Evolutionary conservation across 2,329 filamentous ascomycete genomes (phyloP).

Genomic region (Sporothrix humicola): DNA sequence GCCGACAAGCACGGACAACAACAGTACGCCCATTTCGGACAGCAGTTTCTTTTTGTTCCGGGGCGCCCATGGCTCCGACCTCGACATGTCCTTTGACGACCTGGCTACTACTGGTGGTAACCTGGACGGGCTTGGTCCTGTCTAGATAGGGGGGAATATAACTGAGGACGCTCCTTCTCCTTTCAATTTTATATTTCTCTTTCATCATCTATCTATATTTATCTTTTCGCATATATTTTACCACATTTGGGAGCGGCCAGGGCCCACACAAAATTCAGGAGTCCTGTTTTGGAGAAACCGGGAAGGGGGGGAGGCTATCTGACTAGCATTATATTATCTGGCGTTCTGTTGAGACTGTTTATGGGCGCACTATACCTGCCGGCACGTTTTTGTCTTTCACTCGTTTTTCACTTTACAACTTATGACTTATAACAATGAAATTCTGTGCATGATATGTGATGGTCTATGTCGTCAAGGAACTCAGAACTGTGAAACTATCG

Average conservation of each 20-base stretch:
- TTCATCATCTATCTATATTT: neutral
- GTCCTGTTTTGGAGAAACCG: neutral
- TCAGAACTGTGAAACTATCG: neutral
- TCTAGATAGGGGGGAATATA: neutral
- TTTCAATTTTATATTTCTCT: neutral
- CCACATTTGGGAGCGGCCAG: neutral
- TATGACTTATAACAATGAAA: neutral
- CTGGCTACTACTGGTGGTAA: slow-evolving; percentile 38
- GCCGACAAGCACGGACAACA: slow-evolving; percentile 18
- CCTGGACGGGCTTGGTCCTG: slow-evolving; percentile 39
- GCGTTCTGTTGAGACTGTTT: neutral
- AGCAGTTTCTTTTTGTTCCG: slow-evolving; percentile 29
- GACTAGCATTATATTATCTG: too few relatives aligned
- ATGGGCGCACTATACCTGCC: neutral
- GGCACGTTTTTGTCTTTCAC: neutral
- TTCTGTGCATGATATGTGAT: neutral
- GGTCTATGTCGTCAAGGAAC: neutral
- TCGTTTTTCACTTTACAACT: too few relatives aligned
- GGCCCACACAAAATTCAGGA: neutral
- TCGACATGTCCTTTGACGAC: slow-evolving; percentile 40
- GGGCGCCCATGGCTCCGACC: slow-evolving; percentile 3
- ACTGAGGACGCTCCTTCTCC: neutral
- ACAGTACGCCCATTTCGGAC: slow-evolving; percentile 32
- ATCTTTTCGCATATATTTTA: neutral
- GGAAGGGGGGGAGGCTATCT: neutral